Percentiles rank a stretch among this genome's conserved stretches.
phyloP scores from a whole-genome alignment of 2,329 filamentous ascomycete genomes.

The Aspergillus sojae region DNA sequence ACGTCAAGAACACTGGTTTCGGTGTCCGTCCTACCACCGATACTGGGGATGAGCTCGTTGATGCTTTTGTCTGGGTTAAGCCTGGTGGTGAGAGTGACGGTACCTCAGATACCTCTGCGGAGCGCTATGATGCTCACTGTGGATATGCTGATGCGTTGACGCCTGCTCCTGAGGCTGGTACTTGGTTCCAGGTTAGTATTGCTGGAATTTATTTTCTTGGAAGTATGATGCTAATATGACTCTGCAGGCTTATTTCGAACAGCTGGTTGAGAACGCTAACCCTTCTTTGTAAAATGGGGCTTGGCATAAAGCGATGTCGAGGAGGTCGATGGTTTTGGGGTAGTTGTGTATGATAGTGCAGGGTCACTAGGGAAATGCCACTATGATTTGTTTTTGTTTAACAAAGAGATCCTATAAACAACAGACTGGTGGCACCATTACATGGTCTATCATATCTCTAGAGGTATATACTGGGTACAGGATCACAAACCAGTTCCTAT shows the following conservation, averaged over 20 bases:
- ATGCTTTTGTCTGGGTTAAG: conserved; percentile 73
- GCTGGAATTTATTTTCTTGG: too few relatives aligned
- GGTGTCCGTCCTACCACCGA: conserved; percentile 65
- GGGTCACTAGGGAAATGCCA: neutral
- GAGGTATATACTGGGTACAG: too few relatives aligned
- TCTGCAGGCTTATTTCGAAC: conserved; percentile 31
- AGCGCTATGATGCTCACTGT: conserved; percentile 59
- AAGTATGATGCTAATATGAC: neutral
- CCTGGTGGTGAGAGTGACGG: conserved; percentile 62
- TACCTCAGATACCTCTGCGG: conserved; percentile 52
- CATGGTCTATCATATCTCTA: too few relatives aligned
- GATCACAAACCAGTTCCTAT: too few relatives aligned
- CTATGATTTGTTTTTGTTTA: neutral
- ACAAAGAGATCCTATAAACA: too few relatives aligned
- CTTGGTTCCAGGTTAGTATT: conserved; percentile 64
- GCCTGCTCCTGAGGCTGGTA: conserved; percentile 70
- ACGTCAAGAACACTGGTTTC: conserved; percentile 65
- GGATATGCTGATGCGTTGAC: conserved; percentile 57
- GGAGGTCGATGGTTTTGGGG: neutral
- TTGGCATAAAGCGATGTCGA: neutral
- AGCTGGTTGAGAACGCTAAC: conserved; percentile 32
- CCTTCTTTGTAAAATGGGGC: conserved; percentile 23
- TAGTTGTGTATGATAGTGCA: neutral
- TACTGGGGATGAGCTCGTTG: conserved; percentile 61
- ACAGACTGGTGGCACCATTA: too few relatives aligned